phyloP scores from a whole-genome alignment of 2,329 filamentous ascomycete species.

The Colletotrichum gloeosporioides region DNA sequence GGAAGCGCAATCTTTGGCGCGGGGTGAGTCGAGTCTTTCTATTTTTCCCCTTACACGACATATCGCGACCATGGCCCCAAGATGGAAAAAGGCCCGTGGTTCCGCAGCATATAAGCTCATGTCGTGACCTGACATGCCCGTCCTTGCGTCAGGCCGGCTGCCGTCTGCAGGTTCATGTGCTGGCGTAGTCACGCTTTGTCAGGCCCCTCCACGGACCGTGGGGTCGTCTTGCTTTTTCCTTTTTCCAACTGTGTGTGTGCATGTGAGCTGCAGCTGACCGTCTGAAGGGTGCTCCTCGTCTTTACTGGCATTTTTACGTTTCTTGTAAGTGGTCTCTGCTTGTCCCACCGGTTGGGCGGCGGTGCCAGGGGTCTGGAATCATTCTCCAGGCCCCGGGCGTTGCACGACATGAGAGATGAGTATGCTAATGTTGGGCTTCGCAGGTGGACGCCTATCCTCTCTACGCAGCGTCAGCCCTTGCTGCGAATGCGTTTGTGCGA shows the following conservation, averaged over 20 bases:
- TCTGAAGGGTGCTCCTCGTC: constrained; percentile 71
- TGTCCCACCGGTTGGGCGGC: neutral
- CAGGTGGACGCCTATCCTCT: constrained; percentile 77
- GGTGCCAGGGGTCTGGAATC: constrained; percentile 21
- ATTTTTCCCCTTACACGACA: constrained; percentile 15
- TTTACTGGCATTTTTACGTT: constrained; percentile 91
- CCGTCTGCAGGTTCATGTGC: constrained; percentile 11
- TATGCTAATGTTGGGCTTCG: constrained; percentile 23
- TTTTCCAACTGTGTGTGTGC: constrained; percentile 5
- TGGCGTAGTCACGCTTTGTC: constrained; percentile 36
- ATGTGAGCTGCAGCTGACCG: constrained; percentile 35
- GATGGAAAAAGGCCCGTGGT: constrained; percentile 17
- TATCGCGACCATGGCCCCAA: constrained; percentile 15
- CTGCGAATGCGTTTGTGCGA: constrained; percentile 82
- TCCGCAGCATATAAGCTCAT: neutral
- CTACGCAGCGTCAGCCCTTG: constrained; percentile 79
- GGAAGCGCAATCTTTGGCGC: constrained; percentile 74
- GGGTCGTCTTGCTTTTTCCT: constrained; percentile 31
- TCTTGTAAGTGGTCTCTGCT: constrained; percentile 63
- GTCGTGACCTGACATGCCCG: constrained; percentile 6
- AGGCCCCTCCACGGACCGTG: constrained; percentile 14
- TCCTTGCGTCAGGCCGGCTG: neutral
- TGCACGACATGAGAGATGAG: neutral
- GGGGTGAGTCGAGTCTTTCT: constrained; percentile 57
- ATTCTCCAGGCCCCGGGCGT: constrained; percentile 6